Evolutionary conservation across 352 stramenopile species (phyloP), one percentile per base, ranked within the genome.

Genomic region (Globisporangium camurandrum): DNA sequence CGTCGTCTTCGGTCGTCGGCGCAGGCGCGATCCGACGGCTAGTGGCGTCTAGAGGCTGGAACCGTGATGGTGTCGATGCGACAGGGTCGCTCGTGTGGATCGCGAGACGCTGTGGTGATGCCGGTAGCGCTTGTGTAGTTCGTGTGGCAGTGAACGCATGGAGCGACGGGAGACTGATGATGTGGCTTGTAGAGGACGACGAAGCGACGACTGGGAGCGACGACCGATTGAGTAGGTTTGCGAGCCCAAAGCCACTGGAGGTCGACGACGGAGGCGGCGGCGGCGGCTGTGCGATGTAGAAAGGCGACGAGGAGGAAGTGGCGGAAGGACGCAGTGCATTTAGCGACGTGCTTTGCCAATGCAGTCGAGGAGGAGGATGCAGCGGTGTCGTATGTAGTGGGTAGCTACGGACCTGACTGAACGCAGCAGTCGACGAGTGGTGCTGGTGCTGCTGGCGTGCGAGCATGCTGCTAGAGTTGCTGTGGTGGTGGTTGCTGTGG

Each of bases 131-230:
- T 34, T 12, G 28, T 20, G 48, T 26, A 27, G 28, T 28, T 28
- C 33, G 22, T 23, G 34, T 3, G 4, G 46, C 88, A 24, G 68
- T 66, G 40, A 86, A 90, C 53, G 75, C 69, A 61, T 89, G 79
- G 20, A 93, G 66, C 41, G 82, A 81, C 36, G 82, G 82, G 28
- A 93, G 64, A 38, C 64, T 92, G 59, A 92, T n/a, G n/a, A 85
- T 52, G 65, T 79, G 11, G 76, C 72, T 26, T 28, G 39, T 37
- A 4, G 58, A 71, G 9, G 36, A 24, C 36, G 12, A 23, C 12
- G 17, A 41, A 17, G 4, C 17, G 36, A 24, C 17, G 36, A 23
- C 5, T 17, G n/a, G n/a, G n/a, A 19, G 2, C 1, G 44, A 30
- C 30, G 44, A 14, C 12, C 75, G 75, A 51, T 93, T 90, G 43